Conservation (phyloP, 139 green algal species). For the Chlorella ohadii region DNA sequence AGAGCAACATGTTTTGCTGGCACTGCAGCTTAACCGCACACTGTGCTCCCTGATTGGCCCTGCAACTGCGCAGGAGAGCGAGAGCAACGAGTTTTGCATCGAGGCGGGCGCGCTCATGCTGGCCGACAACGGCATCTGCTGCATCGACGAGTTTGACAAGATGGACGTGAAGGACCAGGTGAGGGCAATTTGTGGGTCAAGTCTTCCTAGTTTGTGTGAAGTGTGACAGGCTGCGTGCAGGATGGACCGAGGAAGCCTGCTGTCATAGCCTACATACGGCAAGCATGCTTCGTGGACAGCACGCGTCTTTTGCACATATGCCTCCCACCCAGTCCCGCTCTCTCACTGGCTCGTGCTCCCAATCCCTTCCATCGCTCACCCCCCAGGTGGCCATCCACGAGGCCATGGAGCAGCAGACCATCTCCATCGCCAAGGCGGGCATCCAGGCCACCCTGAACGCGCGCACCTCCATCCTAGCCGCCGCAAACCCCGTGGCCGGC, state of each 20-base stretch:
- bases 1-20: no score
- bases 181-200: no score
- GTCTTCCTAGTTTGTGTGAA: no score
- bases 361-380: neutral
- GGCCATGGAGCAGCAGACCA: constrained; percentile 99
- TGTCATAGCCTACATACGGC: no score
- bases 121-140: constrained; percentile 96
- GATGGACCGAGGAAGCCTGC: no score
- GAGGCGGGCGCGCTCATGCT: constrained; percentile 99
- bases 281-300: no score
- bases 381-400: constrained; percentile 86
- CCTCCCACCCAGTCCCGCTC: no score
- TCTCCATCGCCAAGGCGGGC: constrained; percentile 98
- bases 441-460: constrained; percentile 98
- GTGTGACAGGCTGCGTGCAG: no score
- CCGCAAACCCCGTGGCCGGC: constrained; percentile 92
- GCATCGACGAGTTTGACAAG: constrained; percentile 98
- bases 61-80: constrained; percentile 67
- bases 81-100: constrained; percentile 96
- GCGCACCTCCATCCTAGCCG: constrained; percentile 93
- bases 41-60: no score
- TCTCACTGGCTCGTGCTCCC: no score
- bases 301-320: no score
- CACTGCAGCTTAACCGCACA: no score
- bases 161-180: constrained; percentile 95